Percentiles rank a stretch among this genome's conserved stretches.
phyloP scores from a whole-genome alignment of 148 eudicot genomes.

The Rhododendron kiyosumense region DNA sequence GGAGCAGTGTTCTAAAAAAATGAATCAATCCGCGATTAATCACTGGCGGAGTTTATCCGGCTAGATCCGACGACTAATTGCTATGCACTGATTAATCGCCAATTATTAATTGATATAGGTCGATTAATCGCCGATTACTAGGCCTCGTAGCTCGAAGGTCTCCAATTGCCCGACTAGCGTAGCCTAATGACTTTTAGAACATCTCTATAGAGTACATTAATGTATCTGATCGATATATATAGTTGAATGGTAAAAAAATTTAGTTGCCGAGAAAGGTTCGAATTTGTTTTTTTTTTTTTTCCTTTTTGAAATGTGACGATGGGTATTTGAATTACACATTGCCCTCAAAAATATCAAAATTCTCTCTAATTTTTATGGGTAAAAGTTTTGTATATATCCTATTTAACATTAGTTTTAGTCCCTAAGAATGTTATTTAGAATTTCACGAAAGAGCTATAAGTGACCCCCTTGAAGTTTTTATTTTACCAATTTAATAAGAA shows the following conservation, averaged over 20 bases:
- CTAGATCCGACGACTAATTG: too few relatives aligned
- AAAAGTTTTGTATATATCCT: neutral
- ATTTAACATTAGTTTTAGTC: too few relatives aligned
- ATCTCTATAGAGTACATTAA: too few relatives aligned
- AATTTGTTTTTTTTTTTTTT: neutral
- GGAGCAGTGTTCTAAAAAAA: too few relatives aligned
- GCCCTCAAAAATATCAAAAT: neutral
- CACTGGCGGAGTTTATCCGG: too few relatives aligned
- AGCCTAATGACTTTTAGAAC: too few relatives aligned
- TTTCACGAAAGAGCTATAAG: too few relatives aligned
- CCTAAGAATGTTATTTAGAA: neutral
- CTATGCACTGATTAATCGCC: too few relatives aligned
- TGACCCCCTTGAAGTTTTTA: neutral
- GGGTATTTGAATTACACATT: neutral
- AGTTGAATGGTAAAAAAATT: neutral
- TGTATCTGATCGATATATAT: neutral
- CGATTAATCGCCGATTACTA: too few relatives aligned
- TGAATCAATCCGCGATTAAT: too few relatives aligned
- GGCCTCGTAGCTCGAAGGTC: too few relatives aligned
- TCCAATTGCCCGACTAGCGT: fast-evolving
- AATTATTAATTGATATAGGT: too few relatives aligned
- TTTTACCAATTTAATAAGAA: neutral
- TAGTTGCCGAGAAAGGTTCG: neutral
- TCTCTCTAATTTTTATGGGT: neutral
- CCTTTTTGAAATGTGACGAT: constrained; percentile 1